Conservation (phyloP, 2,329 filamentous ascomycete species). For the Zasmidium angulare region DNA sequence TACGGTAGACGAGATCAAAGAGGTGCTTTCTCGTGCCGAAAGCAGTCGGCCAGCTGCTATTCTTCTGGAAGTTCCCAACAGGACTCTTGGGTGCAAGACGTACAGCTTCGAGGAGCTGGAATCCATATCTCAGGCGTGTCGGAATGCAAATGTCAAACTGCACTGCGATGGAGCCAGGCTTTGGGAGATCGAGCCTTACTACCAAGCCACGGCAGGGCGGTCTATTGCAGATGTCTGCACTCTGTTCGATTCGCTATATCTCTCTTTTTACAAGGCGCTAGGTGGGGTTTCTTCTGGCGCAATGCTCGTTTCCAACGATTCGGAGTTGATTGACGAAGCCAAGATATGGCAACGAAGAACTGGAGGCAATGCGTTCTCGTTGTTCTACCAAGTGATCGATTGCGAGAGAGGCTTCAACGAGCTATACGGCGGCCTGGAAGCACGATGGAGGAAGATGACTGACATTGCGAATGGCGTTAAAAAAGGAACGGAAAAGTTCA, state of each 20-base stretch:
- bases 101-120: constrained; percentile 21
- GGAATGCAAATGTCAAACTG: constrained; percentile 15
- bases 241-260: constrained; percentile 23
- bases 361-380: constrained; percentile 21
- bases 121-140: constrained; percentile 19
- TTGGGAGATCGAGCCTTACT: constrained; percentile 29
- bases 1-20: constrained; percentile 19
- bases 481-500: constrained; percentile 10
- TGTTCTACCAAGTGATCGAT: constrained; percentile 21
- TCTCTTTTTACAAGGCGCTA: constrained; percentile 26
- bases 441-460: constrained; percentile 23
- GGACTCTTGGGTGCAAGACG: constrained; percentile 23
- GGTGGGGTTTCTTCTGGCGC: constrained; percentile 20
- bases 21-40: constrained; percentile 7
- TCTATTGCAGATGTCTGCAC: constrained; percentile 19
- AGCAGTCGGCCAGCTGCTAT: constrained; percentile 19
- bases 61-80: constrained; percentile 26
- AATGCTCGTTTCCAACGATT: constrained; percentile 19
- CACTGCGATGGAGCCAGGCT: constrained; percentile 27
- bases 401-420: constrained; percentile 24
- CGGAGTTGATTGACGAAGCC: constrained; percentile 17
- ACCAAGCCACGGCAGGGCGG: background rate
- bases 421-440: constrained; percentile 20
- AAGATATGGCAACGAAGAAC: constrained; percentile 23
- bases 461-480: constrained; percentile 12